A percentile compares a stretch with the other conserved stretches of the same genome.
These are phyloP conservation scores for Solanum chilense DNA, from an alignment of 257 asterid species.

Conservation along the genomic window DNA sequence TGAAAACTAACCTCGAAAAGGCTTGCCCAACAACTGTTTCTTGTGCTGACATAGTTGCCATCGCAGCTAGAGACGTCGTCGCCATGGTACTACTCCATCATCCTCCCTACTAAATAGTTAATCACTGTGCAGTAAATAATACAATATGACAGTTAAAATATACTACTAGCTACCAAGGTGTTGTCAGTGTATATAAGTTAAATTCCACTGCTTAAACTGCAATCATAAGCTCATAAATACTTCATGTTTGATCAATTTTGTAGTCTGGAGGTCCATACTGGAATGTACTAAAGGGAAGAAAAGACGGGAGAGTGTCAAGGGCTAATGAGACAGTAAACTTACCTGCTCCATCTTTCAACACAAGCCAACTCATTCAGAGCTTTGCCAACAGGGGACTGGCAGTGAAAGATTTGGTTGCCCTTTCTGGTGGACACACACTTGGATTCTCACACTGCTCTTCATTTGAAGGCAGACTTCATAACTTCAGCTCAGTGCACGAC, in stretches of 20 bases:
- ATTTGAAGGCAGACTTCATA: conserved; percentile 48
- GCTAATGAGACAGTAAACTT: conserved; percentile 61
- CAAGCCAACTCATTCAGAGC: conserved; percentile 44
- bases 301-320: conserved; percentile 49
- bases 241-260: background rate
- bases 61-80: conserved; percentile 67
- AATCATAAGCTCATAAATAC: background rate
- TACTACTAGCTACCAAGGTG: background rate
- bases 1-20: conserved; percentile 48
- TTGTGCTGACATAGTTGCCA: conserved; percentile 64
- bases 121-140: background rate
- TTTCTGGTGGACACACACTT: conserved; percentile 65
- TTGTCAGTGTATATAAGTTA: background rate
- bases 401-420: conserved; percentile 51
- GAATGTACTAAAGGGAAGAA: conserved; percentile 55
- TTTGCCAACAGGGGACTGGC: conserved; percentile 47
- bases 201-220: background rate
- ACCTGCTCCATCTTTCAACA: conserved; percentile 52
- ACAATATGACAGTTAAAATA: background rate
- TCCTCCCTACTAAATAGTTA: background rate
- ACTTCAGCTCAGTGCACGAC: conserved; percentile 46
- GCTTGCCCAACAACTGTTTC: conserved; percentile 62
- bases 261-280: conserved; percentile 67
- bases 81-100: conserved; percentile 28
- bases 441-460: conserved; percentile 88